phyloP scores from a whole-genome alignment of 2,329 filamentous ascomycete genomes.

The Arthroderma sp. region DNA sequence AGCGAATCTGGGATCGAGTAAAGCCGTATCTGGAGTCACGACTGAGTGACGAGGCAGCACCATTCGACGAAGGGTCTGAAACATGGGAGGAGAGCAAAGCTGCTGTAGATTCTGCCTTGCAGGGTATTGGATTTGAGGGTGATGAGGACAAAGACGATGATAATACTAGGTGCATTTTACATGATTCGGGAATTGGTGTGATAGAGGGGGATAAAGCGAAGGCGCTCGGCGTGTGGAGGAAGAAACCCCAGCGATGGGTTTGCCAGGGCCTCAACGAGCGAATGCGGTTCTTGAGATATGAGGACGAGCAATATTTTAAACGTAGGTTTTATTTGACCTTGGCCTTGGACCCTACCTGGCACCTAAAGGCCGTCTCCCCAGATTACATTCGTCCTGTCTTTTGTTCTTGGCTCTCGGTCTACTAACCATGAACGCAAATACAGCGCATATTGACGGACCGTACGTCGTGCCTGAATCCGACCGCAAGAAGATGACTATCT shows the following conservation, averaged over 20 bases:
- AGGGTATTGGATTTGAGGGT: neutral
- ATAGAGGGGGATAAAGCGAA: constrained; percentile 23
- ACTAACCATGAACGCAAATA: neutral
- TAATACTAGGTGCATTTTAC: neutral
- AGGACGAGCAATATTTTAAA: constrained; percentile 58
- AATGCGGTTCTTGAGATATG: constrained; percentile 63
- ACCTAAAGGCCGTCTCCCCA: neutral
- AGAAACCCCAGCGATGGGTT: neutral
- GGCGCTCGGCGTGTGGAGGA: constrained; percentile 9
- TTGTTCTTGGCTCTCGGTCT: neutral
- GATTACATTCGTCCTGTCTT: neutral
- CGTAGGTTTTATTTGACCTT: constrained; percentile 17
- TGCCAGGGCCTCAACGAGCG: constrained; percentile 49
- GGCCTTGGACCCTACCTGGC: neutral
- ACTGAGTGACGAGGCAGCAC: neutral
- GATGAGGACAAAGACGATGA: neutral
- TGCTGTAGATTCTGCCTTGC: constrained; percentile 19
- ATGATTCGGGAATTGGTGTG: constrained; percentile 14
- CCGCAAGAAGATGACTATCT: constrained; percentile 36
- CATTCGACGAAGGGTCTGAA: neutral
- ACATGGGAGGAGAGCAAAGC: constrained; percentile 27
- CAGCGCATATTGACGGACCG: constrained; percentile 53
- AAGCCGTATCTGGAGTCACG: constrained; percentile 14
- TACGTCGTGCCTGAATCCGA: constrained; percentile 43
- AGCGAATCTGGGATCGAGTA: constrained; percentile 49